Percentiles rank a stretch among this genome's conserved stretches.
phyloP scores from a whole-genome alignment of 345 rosid genomes.

The Salix exigua region DNA sequence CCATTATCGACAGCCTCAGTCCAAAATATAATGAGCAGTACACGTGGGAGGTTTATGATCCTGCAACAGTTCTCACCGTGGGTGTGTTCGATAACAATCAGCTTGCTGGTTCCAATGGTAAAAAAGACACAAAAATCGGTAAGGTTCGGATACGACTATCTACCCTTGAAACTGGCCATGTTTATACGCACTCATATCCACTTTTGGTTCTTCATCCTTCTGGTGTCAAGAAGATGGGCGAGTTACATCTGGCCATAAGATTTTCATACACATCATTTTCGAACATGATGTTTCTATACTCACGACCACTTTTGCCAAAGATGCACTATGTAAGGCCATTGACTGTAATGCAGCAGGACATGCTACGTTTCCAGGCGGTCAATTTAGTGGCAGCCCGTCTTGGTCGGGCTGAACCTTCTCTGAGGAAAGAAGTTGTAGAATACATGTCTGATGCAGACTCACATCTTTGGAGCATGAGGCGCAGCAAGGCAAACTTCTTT shows the following conservation, averaged over 20 bases:
- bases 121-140: constrained; percentile 17
- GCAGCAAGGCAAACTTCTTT: constrained; percentile 33
- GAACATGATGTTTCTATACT: constrained; percentile 23
- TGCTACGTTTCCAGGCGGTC: constrained; percentile 29
- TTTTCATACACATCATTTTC: constrained; percentile 21
- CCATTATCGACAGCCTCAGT: constrained; percentile 28
- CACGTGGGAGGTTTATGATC: constrained; percentile 32
- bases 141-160: constrained; percentile 34
- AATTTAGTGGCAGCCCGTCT: constrained; percentile 30
- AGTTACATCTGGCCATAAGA: constrained; percentile 27
- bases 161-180: constrained; percentile 31
- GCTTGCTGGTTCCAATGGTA: constrained; percentile 19
- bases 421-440: constrained; percentile 26
- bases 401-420: constrained; percentile 29
- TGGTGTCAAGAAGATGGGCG: constrained; percentile 32
- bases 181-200: constrained; percentile 29
- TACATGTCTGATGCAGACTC: constrained; percentile 29
- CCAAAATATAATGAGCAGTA: constrained; percentile 33
- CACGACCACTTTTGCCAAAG: constrained; percentile 28
- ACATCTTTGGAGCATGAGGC: constrained; percentile 37
- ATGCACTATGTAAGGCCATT: constrained; percentile 32
- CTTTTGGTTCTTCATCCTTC: constrained; percentile 27
- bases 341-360: constrained; percentile 28
- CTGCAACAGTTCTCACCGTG: constrained; percentile 26
- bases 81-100: constrained; percentile 29